Conservation (phyloP, 768 basidiomycete species). For the Hericium rajendrae region DNA sequence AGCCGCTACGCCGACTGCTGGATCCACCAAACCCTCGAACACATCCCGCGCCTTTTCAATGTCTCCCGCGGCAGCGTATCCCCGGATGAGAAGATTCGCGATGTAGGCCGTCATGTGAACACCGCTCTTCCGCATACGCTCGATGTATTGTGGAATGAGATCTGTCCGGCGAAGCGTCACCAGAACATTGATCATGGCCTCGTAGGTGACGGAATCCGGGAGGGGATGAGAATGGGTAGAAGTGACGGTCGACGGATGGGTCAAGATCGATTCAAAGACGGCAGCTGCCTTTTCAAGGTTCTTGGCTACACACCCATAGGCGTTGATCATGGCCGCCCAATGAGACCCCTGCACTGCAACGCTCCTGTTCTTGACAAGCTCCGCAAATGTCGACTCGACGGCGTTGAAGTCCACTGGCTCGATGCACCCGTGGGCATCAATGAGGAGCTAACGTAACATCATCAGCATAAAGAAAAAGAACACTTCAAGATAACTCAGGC, state of each 20-base stretch:
- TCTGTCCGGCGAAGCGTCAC: slow-evolving; percentile 72
- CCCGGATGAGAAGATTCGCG: slow-evolving; percentile 75
- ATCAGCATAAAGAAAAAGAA: background rate
- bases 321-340: slow-evolving; percentile 83
- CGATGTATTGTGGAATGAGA: slow-evolving; percentile 59
- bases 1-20: slow-evolving; percentile 77
- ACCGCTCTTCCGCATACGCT: slow-evolving; percentile 47
- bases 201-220: slow-evolving; percentile 81
- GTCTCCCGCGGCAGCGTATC: slow-evolving; percentile 56
- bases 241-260: slow-evolving; percentile 34
- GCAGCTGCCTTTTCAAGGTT: slow-evolving; percentile 69
- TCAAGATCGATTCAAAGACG: slow-evolving; percentile 66
- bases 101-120: slow-evolving; percentile 94
- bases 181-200: slow-evolving; percentile 82
- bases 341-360: slow-evolving; percentile 51
- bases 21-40: slow-evolving; percentile 77
- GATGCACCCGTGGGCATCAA: slow-evolving; percentile 82
- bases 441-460: slow-evolving; percentile 49
- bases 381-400: slow-evolving; percentile 63
- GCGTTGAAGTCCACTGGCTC: slow-evolving; percentile 67
- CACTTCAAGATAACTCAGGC: slow-evolving; percentile 5
- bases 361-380: slow-evolving; percentile 37
- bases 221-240: slow-evolving; percentile 22
- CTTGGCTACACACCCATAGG: slow-evolving; percentile 72
- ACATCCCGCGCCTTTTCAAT: slow-evolving; percentile 63